Evolutionary conservation across 345 rosid species (phyloP), one percentile per base, ranked within the genome.

Genomic region (Turnera subulata): DNA sequence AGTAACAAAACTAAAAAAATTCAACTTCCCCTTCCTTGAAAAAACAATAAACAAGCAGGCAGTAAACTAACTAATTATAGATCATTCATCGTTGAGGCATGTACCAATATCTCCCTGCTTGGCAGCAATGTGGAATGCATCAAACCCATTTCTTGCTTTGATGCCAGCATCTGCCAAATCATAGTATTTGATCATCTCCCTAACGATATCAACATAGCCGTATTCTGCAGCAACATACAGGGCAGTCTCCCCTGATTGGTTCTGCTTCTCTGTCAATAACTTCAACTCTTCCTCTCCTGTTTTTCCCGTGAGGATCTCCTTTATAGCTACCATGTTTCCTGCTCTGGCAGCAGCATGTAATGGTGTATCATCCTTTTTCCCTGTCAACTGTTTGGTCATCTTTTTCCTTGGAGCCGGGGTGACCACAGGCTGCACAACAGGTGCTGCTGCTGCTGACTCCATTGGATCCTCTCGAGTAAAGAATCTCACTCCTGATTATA

Each of bases 101-200:
- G n/a, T n/a, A 89, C 99, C 91, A 40, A 82, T 58, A 78, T 87
- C 85, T 21, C 97, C 97, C 81, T 86, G 96, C 78, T 93, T 93
- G 12, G 97, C 96, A 66, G 97, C 97, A 68, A 89, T 84, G 71
- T 89, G 97, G 57, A 93, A 81, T 19, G 99, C 97, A 66, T 93
- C 99, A 29, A 86, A 93, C 0, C 99, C 99, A 21, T 93, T 93
- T 57, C 87, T 76, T 9, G 97, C 97, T 76, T 81, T 93, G 80
- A 85, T 89, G 19, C 86, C 83, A 47, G 96, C 96, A 32, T 75
- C 73, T 17, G 73, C 64, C 45, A 93, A 88, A 74, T 89, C 91
- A 58, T 82, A 89, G 67, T 78, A 76, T 8, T 75, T 74, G 32
- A 93, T 86, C 94, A 93, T 80, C 80, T 80, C 91, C 54, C 83